Evolutionary conservation across 495 filamentous ascomycete genomes (phyloP).

Genomic region (Glutinoglossum americanum): DNA sequence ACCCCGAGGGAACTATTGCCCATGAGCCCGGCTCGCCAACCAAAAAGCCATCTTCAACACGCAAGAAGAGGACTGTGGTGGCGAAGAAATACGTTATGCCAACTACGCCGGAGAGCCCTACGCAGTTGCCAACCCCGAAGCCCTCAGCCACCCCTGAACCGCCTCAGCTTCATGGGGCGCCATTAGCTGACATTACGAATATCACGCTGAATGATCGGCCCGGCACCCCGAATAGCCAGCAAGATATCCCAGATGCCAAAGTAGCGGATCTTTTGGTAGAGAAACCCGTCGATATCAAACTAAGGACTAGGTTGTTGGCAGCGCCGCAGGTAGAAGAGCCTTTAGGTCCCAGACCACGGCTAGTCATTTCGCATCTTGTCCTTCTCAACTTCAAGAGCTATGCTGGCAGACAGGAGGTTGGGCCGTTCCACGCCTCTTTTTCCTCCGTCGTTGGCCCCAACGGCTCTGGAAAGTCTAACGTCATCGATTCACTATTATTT

Average conservation of each 20-base stretch:
- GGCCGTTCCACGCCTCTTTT: constrained; percentile 90
- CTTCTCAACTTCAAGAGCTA: constrained; percentile 98
- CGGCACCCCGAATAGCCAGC: constrained; percentile 17
- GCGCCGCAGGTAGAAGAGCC: constrained; percentile 35
- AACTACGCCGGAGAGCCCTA: constrained; percentile 22
- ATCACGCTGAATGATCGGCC: constrained; percentile 40
- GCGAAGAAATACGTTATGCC: constrained; percentile 9
- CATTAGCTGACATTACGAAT: constrained; percentile 59
- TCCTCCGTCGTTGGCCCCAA: constrained; percentile 98
- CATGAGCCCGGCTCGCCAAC: constrained; percentile 38
- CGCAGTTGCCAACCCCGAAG: constrained; percentile 29
- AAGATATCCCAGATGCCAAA: constrained; percentile 13
- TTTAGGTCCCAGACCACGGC: constrained; percentile 53
- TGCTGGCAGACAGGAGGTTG: constrained; percentile 82
- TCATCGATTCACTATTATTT: constrained; percentile 93
- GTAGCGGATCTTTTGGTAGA: constrained; percentile 49
- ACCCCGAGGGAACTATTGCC: constrained; percentile 31
- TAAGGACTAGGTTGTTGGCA: constrained; percentile 60
- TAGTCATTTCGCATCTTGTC: constrained; percentile 77
- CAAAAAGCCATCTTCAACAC: constrained; percentile 33
- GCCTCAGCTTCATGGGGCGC: constrained; percentile 32
- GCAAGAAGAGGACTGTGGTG: constrained; percentile 50
- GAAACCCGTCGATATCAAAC: constrained; percentile 81
- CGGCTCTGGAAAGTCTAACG: constrained; percentile 95
- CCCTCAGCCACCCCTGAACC: constrained; percentile 28